Evolutionary conservation across 306 rosid species (phyloP), one percentile per base, ranked within the genome.

Genomic region (Citrullus colocynthis): DNA sequence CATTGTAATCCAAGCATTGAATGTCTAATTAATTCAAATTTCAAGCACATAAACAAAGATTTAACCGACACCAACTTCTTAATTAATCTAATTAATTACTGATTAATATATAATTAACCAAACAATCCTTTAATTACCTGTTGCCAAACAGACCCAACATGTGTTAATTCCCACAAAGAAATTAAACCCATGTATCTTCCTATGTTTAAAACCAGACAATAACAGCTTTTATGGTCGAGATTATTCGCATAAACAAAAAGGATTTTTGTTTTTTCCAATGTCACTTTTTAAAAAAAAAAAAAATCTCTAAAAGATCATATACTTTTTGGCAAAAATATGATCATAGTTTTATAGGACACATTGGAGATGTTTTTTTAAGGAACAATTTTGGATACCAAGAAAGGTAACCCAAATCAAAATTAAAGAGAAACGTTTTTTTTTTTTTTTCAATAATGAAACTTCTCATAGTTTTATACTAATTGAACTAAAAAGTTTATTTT

Each of bases 161-260:
- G 1, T 67, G 5, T 70, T 44, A 67, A 41, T 37, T 6, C 44
- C 44, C 39, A 32, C 70, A 39, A 39, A 64, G 73, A 65, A 65
- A 24, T 24, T 24, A 24, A 24, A 37, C 73, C 20, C 21, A 63
- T 34, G 45, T 3, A 39, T 9, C 15, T 41, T 66, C 74, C 18
- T 42, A 41, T 69, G 75, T 20, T 69, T 65, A 20, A 42, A 42
- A 41, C 18, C 18, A 51, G 55, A 69, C 75, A 69, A 12, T 44
- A 69, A 69, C 75, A 69, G 56, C 55, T 69, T 42, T 69, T n/a
- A 66, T 64, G 71, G 71, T 36, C 71, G 71, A 64, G 71, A 64
- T 63, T 59, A 34, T 36, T 64, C 48, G 37, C 36, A 32, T 64
- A 64, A 64, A 34, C 21, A 36, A 64, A 64, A 15, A 34, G 48